These are phyloP conservation scores for Beauveria sp. DNA, from an alignment of 2,329 filamentous ascomycete genomes.

Conservation along the genomic window DNA sequence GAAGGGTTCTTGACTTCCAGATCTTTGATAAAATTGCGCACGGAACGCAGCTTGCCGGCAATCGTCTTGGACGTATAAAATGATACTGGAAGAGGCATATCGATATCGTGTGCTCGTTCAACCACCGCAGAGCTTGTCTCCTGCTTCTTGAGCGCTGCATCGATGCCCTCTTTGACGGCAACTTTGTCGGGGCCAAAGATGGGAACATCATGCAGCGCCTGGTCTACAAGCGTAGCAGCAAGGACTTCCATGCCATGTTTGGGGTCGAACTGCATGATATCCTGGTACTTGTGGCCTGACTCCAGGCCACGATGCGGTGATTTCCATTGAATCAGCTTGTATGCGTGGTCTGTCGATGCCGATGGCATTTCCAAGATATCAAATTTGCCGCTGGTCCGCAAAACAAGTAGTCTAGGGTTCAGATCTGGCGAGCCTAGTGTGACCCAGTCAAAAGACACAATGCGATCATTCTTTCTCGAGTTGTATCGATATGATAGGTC, in stretches of 20 bases:
- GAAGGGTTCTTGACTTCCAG: constrained; percentile 21
- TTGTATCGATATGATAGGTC: constrained; percentile 49
- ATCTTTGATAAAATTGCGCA: constrained; percentile 32
- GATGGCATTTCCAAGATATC: constrained; percentile 56
- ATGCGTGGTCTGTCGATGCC: constrained; percentile 48
- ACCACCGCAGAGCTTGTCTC: constrained; percentile 26
- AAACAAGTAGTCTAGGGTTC: constrained; percentile 49
- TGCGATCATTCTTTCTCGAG: constrained; percentile 47
- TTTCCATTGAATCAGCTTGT: constrained; percentile 54
- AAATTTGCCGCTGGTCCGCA: constrained; percentile 53
- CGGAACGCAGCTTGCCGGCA: constrained; percentile 40
- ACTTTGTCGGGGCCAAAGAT: constrained; percentile 48
- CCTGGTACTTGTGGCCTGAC: constrained; percentile 43
- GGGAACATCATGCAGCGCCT: constrained; percentile 44
- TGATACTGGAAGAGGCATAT: constrained; percentile 29
- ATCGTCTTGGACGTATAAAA: constrained; percentile 35
- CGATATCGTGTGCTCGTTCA: constrained; percentile 29
- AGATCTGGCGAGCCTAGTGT: constrained; percentile 48
- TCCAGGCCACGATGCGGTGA: constrained; percentile 49
- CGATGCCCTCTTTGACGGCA: constrained; percentile 34
- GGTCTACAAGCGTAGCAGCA: constrained; percentile 46
- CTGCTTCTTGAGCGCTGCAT: constrained; percentile 30
- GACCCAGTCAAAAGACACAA: constrained; percentile 63
- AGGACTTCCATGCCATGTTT: constrained; percentile 44
- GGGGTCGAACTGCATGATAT: constrained; percentile 52